phyloP scores from a whole-genome alignment of 1,284 basidiomycete species.

The Puccinia hordei region DNA sequence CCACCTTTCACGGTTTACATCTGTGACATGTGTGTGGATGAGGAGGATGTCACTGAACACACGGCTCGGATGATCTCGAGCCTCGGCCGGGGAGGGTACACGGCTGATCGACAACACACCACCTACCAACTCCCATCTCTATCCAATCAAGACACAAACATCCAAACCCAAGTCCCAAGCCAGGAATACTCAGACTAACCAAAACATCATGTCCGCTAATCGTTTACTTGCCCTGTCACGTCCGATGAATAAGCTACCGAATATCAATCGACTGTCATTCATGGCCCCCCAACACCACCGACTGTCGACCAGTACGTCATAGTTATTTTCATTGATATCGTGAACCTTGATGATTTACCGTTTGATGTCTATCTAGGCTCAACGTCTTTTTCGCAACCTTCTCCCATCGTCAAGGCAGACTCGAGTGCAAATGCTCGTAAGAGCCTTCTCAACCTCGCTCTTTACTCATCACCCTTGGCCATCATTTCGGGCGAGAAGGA shows the following conservation, averaged over 20 bases:
- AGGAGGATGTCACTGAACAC: neutral
- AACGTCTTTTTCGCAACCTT: neutral
- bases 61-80: constrained; percentile 6
- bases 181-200: neutral
- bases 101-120: neutral
- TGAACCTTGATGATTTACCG: neutral
- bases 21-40: constrained; percentile 1
- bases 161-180: neutral
- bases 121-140: no score
- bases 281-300: neutral
- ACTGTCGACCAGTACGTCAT: constrained; percentile 23
- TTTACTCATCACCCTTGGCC: neutral
- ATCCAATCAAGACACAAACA: neutral
- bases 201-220: neutral
- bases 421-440: constrained; percentile 30
- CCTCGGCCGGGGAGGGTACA: neutral
- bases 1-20: no score
- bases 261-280: neutral
- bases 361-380: neutral
- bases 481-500: neutral
- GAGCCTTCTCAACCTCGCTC: neutral
- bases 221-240: neutral
- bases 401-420: constrained; percentile 17
- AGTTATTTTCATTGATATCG: neutral
- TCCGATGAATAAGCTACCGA: neutral